These are phyloP conservation scores for Chalaropsis ovoidea DNA, from an alignment of 2,329 filamentous ascomycete species.

Conservation along the genomic window DNA sequence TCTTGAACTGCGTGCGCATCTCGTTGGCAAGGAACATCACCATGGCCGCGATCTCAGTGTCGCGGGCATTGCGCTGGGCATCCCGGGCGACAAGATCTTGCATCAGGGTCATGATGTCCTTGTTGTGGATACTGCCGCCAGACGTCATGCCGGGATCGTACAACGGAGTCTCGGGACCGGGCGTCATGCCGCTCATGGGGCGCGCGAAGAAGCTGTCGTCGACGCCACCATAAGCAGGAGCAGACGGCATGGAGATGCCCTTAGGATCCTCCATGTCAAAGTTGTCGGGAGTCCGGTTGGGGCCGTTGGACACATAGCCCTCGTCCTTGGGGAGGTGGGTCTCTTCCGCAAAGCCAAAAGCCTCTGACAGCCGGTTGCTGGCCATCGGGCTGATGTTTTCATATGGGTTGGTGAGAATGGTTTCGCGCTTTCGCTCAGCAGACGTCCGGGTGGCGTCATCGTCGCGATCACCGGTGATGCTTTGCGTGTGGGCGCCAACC, in stretches of 20 bases:
- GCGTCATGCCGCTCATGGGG: slow-evolving; percentile 78
- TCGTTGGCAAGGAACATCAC: slow-evolving; percentile 88
- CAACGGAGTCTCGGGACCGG: slow-evolving; percentile 78
- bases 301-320: slow-evolving; percentile 75
- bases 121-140: slow-evolving; percentile 81
- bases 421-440: slow-evolving; percentile 55
- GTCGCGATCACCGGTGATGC: slow-evolving; percentile 32
- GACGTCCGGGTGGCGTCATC: slow-evolving; percentile 37
- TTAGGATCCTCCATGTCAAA: slow-evolving; percentile 41
- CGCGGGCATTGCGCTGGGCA: slow-evolving; percentile 87
- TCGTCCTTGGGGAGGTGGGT: slow-evolving; percentile 48
- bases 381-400: slow-evolving; percentile 54
- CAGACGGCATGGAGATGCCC: slow-evolving; percentile 35
- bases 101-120: slow-evolving; percentile 95
- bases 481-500: neutral
- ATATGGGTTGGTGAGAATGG: slow-evolving; percentile 56
- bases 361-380: slow-evolving; percentile 44
- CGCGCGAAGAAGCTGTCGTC: slow-evolving; percentile 62
- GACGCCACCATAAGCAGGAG: slow-evolving; percentile 35
- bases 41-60: slow-evolving; percentile 91
- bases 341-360: slow-evolving; percentile 34
- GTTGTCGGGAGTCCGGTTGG: slow-evolving; percentile 45
- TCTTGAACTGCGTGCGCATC: slow-evolving; percentile 93
- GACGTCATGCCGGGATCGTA: slow-evolving; percentile 71
- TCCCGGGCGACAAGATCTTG: slow-evolving; percentile 96